These are phyloP conservation scores for Paxillus rubicundulus DNA, from an alignment of 768 basidiomycete genomes.

Conservation along the genomic window DNA sequence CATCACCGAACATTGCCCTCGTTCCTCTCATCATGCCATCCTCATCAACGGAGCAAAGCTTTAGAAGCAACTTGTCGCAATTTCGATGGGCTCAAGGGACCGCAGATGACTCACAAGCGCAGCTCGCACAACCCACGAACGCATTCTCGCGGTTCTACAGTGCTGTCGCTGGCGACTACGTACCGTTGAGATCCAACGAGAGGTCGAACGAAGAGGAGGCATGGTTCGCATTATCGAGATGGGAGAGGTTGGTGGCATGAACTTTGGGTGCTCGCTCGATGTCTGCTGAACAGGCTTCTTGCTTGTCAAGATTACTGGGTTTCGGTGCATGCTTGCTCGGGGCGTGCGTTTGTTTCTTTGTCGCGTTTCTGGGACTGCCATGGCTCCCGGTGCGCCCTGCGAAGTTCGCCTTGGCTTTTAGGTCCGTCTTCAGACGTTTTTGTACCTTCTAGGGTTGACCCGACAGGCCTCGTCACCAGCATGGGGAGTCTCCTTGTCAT, in stretches of 20 bases:
- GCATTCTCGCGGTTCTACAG: constrained; percentile 88
- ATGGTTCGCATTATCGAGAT: constrained; percentile 86
- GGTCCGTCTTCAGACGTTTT: constrained; percentile 35
- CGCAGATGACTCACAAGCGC: constrained; percentile 63
- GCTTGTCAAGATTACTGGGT: constrained; percentile 65
- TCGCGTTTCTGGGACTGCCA: constrained; percentile 80
- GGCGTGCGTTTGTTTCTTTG: constrained; percentile 90
- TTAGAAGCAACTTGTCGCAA: constrained; percentile 73
- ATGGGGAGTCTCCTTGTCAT: constrained; percentile 92
- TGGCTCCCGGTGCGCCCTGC: constrained; percentile 70
- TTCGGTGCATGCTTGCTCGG: constrained; percentile 89
- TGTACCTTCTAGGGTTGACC: neutral
- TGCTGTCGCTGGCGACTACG: constrained; percentile 80
- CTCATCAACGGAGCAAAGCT: constrained; percentile 56
- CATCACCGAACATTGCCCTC: neutral
- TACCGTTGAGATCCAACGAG: constrained; percentile 81
- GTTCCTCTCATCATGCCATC: constrained; percentile 8
- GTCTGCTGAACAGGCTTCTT: neutral
- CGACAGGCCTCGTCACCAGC: constrained; percentile 37
- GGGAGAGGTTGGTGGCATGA: constrained; percentile 70
- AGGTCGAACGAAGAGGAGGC: constrained; percentile 94
- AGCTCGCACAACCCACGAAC: constrained; percentile 41
- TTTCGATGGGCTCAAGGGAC: constrained; percentile 82
- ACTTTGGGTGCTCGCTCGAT: neutral
- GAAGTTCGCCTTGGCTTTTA: constrained; percentile 91